phyloP scores from a whole-genome alignment of 2,329 filamentous ascomycete species.

The Verticillium longisporum region DNA sequence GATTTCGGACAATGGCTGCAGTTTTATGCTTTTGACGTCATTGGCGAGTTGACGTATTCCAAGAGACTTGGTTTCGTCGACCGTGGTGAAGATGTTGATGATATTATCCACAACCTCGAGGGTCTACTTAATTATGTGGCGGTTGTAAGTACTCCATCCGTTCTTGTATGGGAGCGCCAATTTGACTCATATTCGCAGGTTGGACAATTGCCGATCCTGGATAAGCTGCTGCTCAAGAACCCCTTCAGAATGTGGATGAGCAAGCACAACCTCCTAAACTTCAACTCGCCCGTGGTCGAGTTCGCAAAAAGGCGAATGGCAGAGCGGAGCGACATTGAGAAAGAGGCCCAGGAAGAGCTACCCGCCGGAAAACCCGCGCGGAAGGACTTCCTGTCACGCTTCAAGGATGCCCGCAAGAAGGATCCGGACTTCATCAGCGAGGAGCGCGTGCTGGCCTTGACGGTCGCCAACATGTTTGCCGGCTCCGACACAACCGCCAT shows the following conservation, averaged over 20 bases:
- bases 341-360: background rate
- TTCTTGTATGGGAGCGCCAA: background rate
- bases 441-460: conserved; percentile 10
- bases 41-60: conserved; percentile 25
- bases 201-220: conserved; percentile 19
- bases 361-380: background rate
- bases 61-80: conserved; percentile 29
- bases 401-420: conserved; percentile 23
- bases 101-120: conserved; percentile 18
- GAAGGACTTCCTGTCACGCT: conserved; percentile 25
- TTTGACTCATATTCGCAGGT: background rate
- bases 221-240: conserved; percentile 20
- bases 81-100: conserved; percentile 21
- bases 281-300: conserved; percentile 4
- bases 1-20: conserved; percentile 27
- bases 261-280: background rate
- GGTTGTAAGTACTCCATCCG: background rate
- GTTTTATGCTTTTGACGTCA: conserved; percentile 33
- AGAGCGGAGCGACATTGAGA: conserved; percentile 3
- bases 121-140: conserved; percentile 4
- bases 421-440: conserved; percentile 28
- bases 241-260: conserved; percentile 9
- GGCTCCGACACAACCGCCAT: conserved; percentile 29
- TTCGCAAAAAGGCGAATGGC: conserved; percentile 7
- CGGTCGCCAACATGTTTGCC: conserved; percentile 22